Base-by-base conservation (phyloP, 768 basidiomycete genomes). In the Xanthoconium purpureum region DNA sequence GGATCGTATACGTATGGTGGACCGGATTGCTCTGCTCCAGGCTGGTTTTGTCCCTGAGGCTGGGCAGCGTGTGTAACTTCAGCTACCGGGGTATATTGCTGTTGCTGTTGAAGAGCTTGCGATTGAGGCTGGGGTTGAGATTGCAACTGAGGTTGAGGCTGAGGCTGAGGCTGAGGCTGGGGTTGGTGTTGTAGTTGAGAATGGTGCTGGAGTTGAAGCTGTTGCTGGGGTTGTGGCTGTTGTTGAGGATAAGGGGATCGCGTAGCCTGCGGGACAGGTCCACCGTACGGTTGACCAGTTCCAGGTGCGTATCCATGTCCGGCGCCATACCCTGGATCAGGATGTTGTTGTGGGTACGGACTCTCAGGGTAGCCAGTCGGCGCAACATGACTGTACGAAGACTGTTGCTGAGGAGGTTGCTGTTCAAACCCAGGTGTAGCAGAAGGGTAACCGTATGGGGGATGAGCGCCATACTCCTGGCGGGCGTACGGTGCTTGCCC, bases 1-100 rank as follows among this genome's bases (percentile, higher is more conserved):
- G 89, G 87, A 60, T 91, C 83, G 64, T 80, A 92, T 10, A 74
- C 69, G 53, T 74, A 83, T 14, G 81, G 81, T 10, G 80, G 80
- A 18, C 77, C 79, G 7, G 66, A 54, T 35, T 66, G 66, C 20
- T 63, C 72, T 15, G 55, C 36, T 18, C 38, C 60, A 8, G 59
- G 43, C 39, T 66, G 62, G 43, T 33, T 49, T 47, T 66, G 63
- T 1, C 2, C 49, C 18, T 60, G 64, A 47, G 55, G 52, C 17
- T 63, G 61, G 14, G 35, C 20, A 5, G 39, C 40, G 14, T 66
- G 57, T 12, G 55, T 8, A 30, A 17, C 48, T 17, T 63, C 66
- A 9, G 35, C 30, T 24, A 30, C 35, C 6, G 55, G 53, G 39
- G 55, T 52, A 47, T 58, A 47, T 42, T 66, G 61, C 8, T 55